phyloP scores from a whole-genome alignment of 768 basidiomycete genomes.

The Mrakia gelida region DNA sequence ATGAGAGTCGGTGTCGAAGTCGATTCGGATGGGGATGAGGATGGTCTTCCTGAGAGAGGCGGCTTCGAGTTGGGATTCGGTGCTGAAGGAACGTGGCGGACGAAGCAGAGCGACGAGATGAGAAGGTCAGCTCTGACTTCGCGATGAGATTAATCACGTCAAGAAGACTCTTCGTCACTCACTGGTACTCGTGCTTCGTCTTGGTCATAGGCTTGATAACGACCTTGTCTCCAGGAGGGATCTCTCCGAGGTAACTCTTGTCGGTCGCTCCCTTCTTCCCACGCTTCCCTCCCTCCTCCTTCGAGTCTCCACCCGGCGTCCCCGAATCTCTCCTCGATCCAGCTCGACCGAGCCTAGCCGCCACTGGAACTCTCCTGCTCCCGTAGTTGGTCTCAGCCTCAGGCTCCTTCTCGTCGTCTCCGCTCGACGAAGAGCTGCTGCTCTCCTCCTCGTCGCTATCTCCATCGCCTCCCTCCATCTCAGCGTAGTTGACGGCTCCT shows the following conservation, averaged over 20 bases:
- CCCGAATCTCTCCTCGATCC: slow-evolving; percentile 55
- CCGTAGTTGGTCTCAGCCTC: slow-evolving; percentile 75
- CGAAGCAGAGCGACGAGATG: too few species aligned
- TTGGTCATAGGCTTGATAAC: slow-evolving; percentile 55
- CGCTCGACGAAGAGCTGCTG: not conserved
- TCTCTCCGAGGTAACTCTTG: slow-evolving; percentile 73
- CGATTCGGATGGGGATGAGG: slow-evolving; percentile 88
- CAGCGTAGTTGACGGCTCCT: slow-evolving; percentile 42
- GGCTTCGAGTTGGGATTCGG: slow-evolving; percentile 59
- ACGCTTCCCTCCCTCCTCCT: slow-evolving; percentile 59
- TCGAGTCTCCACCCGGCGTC: slow-evolving; percentile 74
- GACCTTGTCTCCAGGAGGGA: slow-evolving; percentile 76
- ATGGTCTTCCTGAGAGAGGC: slow-evolving; percentile 57
- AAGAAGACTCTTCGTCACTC: slow-evolving; percentile 43
- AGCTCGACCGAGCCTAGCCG: slow-evolving; percentile 42
- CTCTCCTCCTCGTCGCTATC: slow-evolving; percentile 31
- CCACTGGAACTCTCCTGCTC: slow-evolving; percentile 38
- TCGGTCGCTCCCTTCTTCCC: slow-evolving; percentile 31
- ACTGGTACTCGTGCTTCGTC: slow-evolving; percentile 72
- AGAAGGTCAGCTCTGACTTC: slow-evolving; percentile 9
- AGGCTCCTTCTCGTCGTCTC: slow-evolving; percentile 36
- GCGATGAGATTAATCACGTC: not conserved
- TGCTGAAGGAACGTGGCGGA: slow-evolving; percentile 41
- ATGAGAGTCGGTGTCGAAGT: slow-evolving; percentile 87
- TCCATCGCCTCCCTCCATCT: slow-evolving; percentile 38